Evolutionary conservation across 169 alveolate species (phyloP).

Genomic region (Cryptosporidium meleagridis): DNA sequence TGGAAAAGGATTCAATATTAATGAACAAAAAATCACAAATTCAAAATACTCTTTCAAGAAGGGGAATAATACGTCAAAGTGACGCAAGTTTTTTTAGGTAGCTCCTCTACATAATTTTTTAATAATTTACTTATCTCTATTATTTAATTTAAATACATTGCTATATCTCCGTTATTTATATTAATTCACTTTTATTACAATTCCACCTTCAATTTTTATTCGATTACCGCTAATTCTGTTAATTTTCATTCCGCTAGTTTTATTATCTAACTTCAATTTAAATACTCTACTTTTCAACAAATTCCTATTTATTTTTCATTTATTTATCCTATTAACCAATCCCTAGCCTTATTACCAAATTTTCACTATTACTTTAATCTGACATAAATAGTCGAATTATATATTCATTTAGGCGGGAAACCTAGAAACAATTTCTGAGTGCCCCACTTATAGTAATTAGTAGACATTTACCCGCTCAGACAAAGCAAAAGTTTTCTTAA

Average conservation of each 20-base stretch:
- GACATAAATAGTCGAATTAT: not conserved
- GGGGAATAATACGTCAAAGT: not conserved
- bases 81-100: not conserved
- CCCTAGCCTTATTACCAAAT: not conserved
- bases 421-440: not conserved
- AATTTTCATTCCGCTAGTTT: no score
- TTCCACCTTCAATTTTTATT: no score
- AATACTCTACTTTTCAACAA: not conserved
- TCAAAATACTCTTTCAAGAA: no score
- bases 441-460: constrained; percentile 20
- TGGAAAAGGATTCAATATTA: no score
- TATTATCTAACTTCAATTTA: no score
- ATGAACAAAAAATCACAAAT: not conserved
- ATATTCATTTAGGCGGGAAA: not conserved
- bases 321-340: not conserved
- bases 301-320: no score
- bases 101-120: not conserved
- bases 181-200: no score
- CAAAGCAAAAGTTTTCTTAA: not conserved
- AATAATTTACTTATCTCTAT: no score
- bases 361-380: not conserved
- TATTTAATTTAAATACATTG: no score
- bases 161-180: no score
- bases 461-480: constrained; percentile 39
- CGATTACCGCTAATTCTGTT: not conserved